These are phyloP conservation scores for Suillus luteus DNA, from an alignment of 768 basidiomycete species.

Conservation along the genomic window DNA sequence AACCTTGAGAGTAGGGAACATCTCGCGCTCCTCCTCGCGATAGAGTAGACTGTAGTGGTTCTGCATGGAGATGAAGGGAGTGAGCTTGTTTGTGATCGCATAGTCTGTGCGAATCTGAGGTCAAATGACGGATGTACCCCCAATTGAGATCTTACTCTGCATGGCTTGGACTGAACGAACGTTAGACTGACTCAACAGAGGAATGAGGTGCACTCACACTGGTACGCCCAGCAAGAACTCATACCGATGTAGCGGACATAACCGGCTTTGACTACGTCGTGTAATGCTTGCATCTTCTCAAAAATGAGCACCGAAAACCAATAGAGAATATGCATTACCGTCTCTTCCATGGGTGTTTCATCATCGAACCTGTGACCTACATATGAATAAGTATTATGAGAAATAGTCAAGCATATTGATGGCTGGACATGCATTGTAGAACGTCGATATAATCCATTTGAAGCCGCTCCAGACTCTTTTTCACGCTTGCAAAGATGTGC, in stretches of 20 bases:
- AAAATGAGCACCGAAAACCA: background rate
- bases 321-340: constrained; percentile 21
- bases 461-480: constrained; percentile 43
- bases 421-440: constrained; percentile 43
- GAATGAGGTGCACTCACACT: constrained; percentile 28
- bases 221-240: constrained; percentile 44
- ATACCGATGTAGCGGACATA: constrained; percentile 50
- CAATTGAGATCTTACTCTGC: constrained; percentile 34
- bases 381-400: background rate
- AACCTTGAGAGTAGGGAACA: constrained; percentile 52
- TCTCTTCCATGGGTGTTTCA: constrained; percentile 53
- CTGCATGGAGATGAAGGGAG: constrained; percentile 66
- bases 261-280: constrained; percentile 52
- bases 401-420: background rate
- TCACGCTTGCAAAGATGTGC: constrained; percentile 61
- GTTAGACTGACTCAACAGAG: background rate
- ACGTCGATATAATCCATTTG: constrained; percentile 60
- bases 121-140: background rate
- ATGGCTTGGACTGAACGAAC: constrained; percentile 36
- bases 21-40: constrained; percentile 61
- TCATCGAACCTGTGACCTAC: constrained; percentile 50
- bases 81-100: constrained; percentile 44
- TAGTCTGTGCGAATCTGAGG: constrained; percentile 30
- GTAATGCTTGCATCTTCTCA: constrained; percentile 47
- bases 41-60: constrained; percentile 59